A percentile compares a stretch with the other conserved stretches of the same genome.
These are phyloP conservation scores for Amauroascus verrucosus DNA, from an alignment of 2,329 filamentous ascomycete genomes.

Conservation along the genomic window DNA sequence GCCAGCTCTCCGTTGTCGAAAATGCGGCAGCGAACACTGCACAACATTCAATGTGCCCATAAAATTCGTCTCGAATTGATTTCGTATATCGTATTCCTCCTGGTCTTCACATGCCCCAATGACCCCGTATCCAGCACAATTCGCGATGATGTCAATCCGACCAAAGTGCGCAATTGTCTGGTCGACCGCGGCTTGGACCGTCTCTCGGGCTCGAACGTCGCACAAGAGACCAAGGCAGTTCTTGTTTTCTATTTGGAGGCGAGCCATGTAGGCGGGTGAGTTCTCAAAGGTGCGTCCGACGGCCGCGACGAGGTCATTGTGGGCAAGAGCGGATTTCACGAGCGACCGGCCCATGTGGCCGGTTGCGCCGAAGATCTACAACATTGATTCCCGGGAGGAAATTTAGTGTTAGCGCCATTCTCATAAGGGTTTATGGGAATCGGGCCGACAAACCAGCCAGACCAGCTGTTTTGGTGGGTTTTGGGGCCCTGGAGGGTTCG, in stretches of 20 bases:
- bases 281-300: constrained; percentile 78
- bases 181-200: constrained; percentile 62
- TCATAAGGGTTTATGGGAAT: not conserved
- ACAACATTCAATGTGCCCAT: constrained; percentile 92
- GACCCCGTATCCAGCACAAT: constrained; percentile 90
- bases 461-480: constrained; percentile 64
- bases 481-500: constrained; percentile 66
- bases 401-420: not conserved
- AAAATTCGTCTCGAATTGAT: constrained; percentile 97
- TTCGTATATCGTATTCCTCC: constrained; percentile 85
- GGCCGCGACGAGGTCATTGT: constrained; percentile 73
- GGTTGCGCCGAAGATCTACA: constrained; percentile 83
- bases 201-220: constrained; percentile 74
- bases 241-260: constrained; percentile 51
- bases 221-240: constrained; percentile 69
- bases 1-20: constrained; percentile 63
- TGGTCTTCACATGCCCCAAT: constrained; percentile 95
- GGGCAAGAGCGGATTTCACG: constrained; percentile 67
- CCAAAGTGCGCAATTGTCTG: constrained; percentile 64
- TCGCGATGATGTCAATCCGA: constrained; percentile 77
- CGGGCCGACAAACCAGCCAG: constrained; percentile 62
- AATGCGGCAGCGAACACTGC: constrained; percentile 76
- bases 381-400: no score
- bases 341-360: constrained; percentile 91
- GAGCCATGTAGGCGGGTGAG: constrained; percentile 58